Base-by-base conservation (phyloP, 148 eudicot species). In the Rhododendron ferrugineum region DNA sequence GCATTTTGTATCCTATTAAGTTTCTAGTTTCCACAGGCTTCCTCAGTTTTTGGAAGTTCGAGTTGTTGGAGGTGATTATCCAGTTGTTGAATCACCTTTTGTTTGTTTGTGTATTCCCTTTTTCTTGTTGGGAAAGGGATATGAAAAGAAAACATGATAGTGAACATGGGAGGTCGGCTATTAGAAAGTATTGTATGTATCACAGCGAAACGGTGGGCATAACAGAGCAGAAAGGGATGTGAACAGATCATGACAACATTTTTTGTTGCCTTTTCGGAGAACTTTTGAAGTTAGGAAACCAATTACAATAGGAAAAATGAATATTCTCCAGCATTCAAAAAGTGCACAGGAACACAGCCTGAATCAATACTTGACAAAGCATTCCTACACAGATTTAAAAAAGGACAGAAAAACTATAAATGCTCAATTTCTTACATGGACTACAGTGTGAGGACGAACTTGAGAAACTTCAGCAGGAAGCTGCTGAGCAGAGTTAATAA, bases 391-490 rank as follows among this genome's bases (percentile, higher is more conserved):
- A 42, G 13, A 40, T 18, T 9, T 1, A 0, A 56, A 80, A 9
- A 80, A 58, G 42, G 5, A 60, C n/a, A 26, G 4, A 47, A 22
- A 73, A 62, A 80, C 40, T 11, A 26, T 49, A 70, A 40, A 30
- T 36, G 47, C 2, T 77, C 28, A 60, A 50, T 37, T 26, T 85
- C 94, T 86, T 91, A 93, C 99, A 89, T 91, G 96, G 85, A 97
- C 91, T 87, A 95, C 88, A 0, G 96, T 89, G 52, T 88, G 92
- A 80, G 89, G 90, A 54, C 73, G 86, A 34, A 97, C 84, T 85
- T 97, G 96, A 40, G 89, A 77, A 81, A 87, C 50, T 86, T 94
- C 96, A 50, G 50, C 60, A 60, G 99, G 99, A 89, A 97, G 93
- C 83, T 92, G 89, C 73, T 90, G 88, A 74, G 84, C 87, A 81